Evolutionary conservation across 2,329 filamentous ascomycete genomes (phyloP).

Genomic region (Claviceps digitariae): DNA sequence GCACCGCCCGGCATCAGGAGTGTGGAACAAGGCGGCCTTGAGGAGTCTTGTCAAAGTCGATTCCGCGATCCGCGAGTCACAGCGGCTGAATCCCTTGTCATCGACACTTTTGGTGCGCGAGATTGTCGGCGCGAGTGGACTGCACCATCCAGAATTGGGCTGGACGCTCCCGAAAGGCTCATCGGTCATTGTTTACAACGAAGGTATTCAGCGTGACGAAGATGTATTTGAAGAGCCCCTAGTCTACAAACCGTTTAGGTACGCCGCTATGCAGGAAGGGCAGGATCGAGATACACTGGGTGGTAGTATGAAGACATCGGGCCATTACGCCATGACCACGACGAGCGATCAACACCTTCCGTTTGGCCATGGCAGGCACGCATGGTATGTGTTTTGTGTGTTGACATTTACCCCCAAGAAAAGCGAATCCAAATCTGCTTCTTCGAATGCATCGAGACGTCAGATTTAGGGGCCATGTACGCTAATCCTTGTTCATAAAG

Average conservation of each 20-base stretch:
- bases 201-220: conserved; percentile 32
- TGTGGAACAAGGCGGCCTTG: conserved; percentile 34
- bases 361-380: conserved; percentile 45
- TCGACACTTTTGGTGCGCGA: conserved; percentile 32
- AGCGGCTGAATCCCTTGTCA: conserved; percentile 33
- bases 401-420: no score
- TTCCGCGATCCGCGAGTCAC: conserved; percentile 39
- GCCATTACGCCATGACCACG: conserved; percentile 31
- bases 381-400: conserved; percentile 19
- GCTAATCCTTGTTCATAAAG: conserved; percentile 11
- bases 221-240: conserved; percentile 28
- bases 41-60: conserved; percentile 31
- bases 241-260: conserved; percentile 36
- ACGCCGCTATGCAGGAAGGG: conserved; percentile 27
- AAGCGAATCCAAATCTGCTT: no score
- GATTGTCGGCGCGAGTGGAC: conserved; percentile 29
- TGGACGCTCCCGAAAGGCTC: conserved; percentile 27
- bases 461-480: no score
- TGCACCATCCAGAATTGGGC: conserved; percentile 21
- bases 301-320: conserved; percentile 19
- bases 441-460: no score
- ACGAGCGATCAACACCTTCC: conserved; percentile 36
- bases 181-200: conserved; percentile 28
- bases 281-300: conserved; percentile 16
- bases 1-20: conserved; percentile 14